A percentile compares a stretch with the other conserved stretches of the same genome.
Evolutionary conservation across 495 filamentous ascomycete species (phyloP).

Genomic region (Xylaria nigripes): DNA sequence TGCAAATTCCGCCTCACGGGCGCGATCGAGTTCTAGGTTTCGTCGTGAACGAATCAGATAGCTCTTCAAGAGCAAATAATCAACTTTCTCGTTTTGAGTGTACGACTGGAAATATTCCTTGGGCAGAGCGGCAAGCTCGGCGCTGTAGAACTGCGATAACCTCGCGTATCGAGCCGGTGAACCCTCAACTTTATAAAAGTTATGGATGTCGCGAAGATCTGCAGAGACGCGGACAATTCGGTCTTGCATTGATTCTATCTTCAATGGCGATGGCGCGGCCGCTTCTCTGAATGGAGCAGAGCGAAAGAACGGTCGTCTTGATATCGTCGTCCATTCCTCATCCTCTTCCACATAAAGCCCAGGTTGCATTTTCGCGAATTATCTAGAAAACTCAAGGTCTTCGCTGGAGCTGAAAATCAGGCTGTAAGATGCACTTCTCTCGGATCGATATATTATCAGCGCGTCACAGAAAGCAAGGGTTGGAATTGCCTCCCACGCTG

Average conservation of each 20-base stretch:
- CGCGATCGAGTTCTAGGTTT: constrained; percentile 30
- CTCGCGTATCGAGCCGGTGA: constrained; percentile 22
- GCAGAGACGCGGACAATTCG: constrained; percentile 25
- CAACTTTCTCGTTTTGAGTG: constrained; percentile 34
- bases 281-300: not conserved
- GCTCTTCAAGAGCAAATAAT: constrained; percentile 37
- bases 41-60: constrained; percentile 28
- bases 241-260: constrained; percentile 25
- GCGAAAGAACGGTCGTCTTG: not conserved
- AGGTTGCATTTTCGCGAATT: not conserved
- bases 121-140: constrained; percentile 24
- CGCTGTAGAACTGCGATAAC: constrained; percentile 20
- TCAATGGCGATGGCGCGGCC: not conserved
- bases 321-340: constrained; percentile 8
- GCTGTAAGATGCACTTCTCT: too few species aligned
- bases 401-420: not conserved
- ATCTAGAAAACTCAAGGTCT: too few species aligned
- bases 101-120: constrained; percentile 24
- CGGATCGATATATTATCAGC: too few species aligned
- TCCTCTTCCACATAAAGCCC: not conserved
- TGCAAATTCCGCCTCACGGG: constrained; percentile 26
- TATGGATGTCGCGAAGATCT: constrained; percentile 26
- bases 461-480: not conserved
- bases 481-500: not conserved
- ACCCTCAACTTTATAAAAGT: constrained; percentile 29